Percentiles rank a stretch among this genome's conserved stretches.
These are phyloP conservation scores for Penicillium sp. DNA, from an alignment of 2,329 filamentous ascomycete species.

Conservation along the genomic window DNA sequence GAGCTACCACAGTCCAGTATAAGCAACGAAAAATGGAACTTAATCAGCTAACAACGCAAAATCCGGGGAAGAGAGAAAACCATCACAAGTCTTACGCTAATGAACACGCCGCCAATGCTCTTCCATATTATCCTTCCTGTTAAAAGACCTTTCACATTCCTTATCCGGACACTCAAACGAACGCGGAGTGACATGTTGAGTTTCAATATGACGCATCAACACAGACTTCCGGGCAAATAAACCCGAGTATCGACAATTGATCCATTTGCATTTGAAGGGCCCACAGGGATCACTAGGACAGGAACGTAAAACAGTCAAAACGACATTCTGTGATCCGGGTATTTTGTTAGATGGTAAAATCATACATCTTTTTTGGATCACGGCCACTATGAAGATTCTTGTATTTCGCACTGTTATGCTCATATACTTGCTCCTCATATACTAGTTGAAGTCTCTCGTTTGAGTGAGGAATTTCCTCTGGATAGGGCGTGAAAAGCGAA, in stretches of 20 bases:
- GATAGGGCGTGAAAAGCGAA: background rate
- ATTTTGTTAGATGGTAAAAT: background rate
- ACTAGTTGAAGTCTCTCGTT: background rate
- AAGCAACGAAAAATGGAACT: background rate
- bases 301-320: background rate
- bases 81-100: background rate
- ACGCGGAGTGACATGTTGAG: background rate
- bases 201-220: conserved; percentile 1
- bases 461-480: background rate
- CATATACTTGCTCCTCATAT: background rate
- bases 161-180: background rate
- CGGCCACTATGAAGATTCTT: background rate
- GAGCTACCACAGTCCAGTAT: background rate
- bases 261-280: background rate
- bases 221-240: background rate
- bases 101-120: background rate
- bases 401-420: background rate
- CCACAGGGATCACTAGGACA: background rate
- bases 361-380: background rate
- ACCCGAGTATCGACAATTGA: background rate
- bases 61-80: too few relatives aligned
- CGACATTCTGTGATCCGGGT: background rate
- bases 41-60: background rate
- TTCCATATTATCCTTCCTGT: conserved; percentile 1
- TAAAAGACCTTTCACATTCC: background rate